These are phyloP conservation scores for Paramecium octaurelia DNA, from an alignment of 73 alveolate species.

Conservation along the genomic window DNA sequence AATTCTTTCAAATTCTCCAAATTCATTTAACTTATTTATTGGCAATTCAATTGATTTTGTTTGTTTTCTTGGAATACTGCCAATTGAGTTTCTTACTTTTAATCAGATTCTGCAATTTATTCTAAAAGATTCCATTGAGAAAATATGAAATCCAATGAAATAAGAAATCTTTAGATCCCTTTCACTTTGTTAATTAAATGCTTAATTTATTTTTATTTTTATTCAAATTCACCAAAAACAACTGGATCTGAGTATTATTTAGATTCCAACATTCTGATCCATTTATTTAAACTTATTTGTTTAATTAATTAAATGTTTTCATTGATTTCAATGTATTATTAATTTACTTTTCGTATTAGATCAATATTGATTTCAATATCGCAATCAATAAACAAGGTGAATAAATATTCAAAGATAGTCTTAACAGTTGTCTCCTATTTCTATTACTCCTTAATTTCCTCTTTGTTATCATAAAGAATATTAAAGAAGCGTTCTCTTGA, in stretches of 20 bases:
- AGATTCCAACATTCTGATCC: neutral
- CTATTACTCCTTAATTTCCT: neutral
- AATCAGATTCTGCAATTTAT: neutral
- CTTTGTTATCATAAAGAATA: neutral
- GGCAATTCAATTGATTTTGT: neutral
- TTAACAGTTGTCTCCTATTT: neutral
- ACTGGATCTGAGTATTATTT: neutral
- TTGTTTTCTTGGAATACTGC: neutral
- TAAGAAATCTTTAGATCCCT: neutral
- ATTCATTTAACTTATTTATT: neutral
- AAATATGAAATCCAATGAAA: neutral
- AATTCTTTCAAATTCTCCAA: neutral
- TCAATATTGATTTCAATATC: slow-evolving; percentile 3
- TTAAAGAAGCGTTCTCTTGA: neutral
- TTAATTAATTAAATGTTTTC: neutral
- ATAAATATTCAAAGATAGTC: neutral
- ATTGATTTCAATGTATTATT: neutral
- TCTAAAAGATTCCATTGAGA: neutral
- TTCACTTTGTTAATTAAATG: neutral
- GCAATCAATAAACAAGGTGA: neutral
- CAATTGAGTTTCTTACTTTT: neutral
- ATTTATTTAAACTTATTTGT: neutral
- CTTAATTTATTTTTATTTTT: neutral
- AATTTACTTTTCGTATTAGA: neutral
- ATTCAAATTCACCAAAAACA: neutral